Base-by-base conservation (phyloP, 176 grass and related monocot species). In the Dactylis glomerata region DNA sequence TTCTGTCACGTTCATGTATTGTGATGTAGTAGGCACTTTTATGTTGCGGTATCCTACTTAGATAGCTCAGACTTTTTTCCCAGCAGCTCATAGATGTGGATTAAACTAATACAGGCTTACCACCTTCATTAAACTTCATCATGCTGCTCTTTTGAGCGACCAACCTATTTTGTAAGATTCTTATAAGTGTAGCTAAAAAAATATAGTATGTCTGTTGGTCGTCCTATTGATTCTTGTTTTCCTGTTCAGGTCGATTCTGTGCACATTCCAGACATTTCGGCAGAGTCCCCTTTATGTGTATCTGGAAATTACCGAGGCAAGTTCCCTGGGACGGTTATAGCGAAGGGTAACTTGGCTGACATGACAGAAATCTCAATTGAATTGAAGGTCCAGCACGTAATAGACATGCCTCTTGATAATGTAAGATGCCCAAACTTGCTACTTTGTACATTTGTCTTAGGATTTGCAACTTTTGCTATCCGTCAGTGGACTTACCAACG, bases 241-340 rank as follows among this genome's bases (percentile, higher is more conserved):
- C 45, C 31, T 74, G 34, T 85, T 83, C 86, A 96, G 96, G 55
- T 96, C 31, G 89, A 96, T 70, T 89, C 88, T 86, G 79, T 88
- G 14, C 81, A 89, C 68, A 86, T 99, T 83, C 91, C 93, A 56
- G 96, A 99, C 63, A 80, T 99, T 75, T 99, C 96, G 80, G 77
- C 69, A 45, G 73, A 86, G 61, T 89, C 36, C 33, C 90, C 94
- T 72, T 87, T 90, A 36, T 94, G 91, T 78, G 51, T 99, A 70
- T 96, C 92, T 87, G 96, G 96, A 58, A 95, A 91, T 91, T 96
- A 87, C 70, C 80, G 87, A 73, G 96, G 96, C 45, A 96, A 96
- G 58, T 83, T 96, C 40, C 89, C 91, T 44, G 82, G 87, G 40
- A 90, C 75, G 49, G 84, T 96, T 85, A 83, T 78, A 90, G 89